Evolutionary conservation across 345 rosid species (phyloP).

Genomic region (Dovyalis caffra): DNA sequence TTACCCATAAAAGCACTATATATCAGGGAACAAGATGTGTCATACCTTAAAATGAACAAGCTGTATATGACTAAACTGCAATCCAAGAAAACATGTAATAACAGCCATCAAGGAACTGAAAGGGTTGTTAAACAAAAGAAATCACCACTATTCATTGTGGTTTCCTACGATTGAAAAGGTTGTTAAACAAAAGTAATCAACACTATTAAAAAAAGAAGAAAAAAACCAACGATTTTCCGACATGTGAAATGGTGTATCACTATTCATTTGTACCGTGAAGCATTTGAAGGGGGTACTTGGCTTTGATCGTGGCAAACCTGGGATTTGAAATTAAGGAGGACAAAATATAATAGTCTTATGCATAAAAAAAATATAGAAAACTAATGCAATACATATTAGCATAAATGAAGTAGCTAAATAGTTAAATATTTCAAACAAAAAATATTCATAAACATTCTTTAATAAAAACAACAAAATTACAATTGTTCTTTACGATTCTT

Average conservation of each 20-base stretch:
- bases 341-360: too few relatives aligned
- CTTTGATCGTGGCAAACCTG: too few relatives aligned
- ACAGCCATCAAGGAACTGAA: slow-evolving; percentile 60
- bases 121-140: slow-evolving; percentile 11
- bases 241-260: not conserved
- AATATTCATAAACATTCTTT: too few relatives aligned
- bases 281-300: not conserved
- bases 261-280: not conserved
- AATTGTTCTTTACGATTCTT: too few relatives aligned
- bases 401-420: too few relatives aligned
- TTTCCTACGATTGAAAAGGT: slow-evolving; percentile 19
- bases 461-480: too few relatives aligned
- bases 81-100: slow-evolving; percentile 50
- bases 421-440: too few relatives aligned
- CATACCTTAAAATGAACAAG: slow-evolving; percentile 46
- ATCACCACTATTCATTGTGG: slow-evolving; percentile 4
- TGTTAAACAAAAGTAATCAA: slow-evolving; percentile 13
- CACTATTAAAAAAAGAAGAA: not conserved
- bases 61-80: slow-evolving; percentile 59
- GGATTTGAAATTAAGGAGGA: too few relatives aligned
- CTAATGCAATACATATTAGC: too few relatives aligned
- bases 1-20: not conserved
- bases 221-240: not conserved
- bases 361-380: too few relatives aligned
- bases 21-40: too few relatives aligned